Base-by-base conservation (phyloP, 441 rosid genomes). In the Jatropha podagrica region DNA sequence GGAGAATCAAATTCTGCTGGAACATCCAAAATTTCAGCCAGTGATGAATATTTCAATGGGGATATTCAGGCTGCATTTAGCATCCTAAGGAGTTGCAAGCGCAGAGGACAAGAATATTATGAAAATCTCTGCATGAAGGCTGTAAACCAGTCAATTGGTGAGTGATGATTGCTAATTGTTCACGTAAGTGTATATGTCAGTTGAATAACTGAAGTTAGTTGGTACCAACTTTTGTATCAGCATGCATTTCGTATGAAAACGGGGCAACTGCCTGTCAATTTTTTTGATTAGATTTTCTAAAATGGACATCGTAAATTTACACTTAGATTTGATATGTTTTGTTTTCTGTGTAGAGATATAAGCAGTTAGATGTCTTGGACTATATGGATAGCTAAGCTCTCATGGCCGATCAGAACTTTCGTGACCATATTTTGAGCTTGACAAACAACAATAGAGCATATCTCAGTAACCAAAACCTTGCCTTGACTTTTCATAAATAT, bases 121-220 rank as follows among this genome's bases (percentile, higher is more conserved):
- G 98, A 92, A 84, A 95, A 93, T 78, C 89, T 93, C 75, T 95
- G 98, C 92, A 92, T 93, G 95, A 95, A 95, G 86, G 95, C 99
- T 38, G 97, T 95, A 66, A 95, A 95, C 80, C 97, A 95, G 87
- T 93, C 98, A 23, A 89, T 95, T 4, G 99, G 99, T 93, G 79
- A 80, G 92, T 83, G 55, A 80, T 71, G 56, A 38, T 32, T 62
- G 58, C 64, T 48, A 37, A 55, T 55, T 41, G 49, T 52, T 65
- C 38, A 20, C 27, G 37, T 1, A 68, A 61, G 64, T 55, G 27
- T 7, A 68, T 55, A n/a, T 5, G 32, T 23, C 12, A 75, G 26
- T 49, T 75, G 44, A 61, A 40, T 64, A 18, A 67, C 32, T 58
- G 27, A 8, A 12, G 4, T 18, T 55, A 63, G 27, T 74, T 62